Evolutionary conservation across 768 basidiomycete species (phyloP).

Genomic region (Hygrocybe coccinea): DNA sequence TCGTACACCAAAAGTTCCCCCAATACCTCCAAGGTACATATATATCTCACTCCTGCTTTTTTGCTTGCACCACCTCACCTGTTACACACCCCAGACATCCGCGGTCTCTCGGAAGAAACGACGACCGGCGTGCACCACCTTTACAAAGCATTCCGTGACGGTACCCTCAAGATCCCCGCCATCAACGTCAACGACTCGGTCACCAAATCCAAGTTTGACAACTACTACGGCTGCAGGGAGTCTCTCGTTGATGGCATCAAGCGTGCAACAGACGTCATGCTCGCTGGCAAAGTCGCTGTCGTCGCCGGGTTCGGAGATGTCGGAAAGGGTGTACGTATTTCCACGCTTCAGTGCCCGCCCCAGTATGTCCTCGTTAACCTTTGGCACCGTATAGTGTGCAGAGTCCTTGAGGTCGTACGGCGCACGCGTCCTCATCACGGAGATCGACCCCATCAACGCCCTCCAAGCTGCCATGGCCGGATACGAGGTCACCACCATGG

Average conservation of each 20-base stretch:
- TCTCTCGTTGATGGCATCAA: slow-evolving; percentile 99
- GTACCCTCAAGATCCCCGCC: slow-evolving; percentile 92
- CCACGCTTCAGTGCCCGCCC: not conserved
- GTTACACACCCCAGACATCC: slow-evolving; percentile 62
- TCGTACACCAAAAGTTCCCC: slow-evolving; percentile 96
- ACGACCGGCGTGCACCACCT: slow-evolving; percentile 99
- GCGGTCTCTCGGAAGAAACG: slow-evolving; percentile 97
- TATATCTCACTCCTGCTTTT: not conserved
- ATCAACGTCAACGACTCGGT: slow-evolving; percentile 99
- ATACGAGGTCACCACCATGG: slow-evolving; percentile 98
- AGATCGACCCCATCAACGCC: slow-evolving; percentile 99
- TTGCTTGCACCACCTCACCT: slow-evolving; percentile 9
- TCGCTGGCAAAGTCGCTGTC: slow-evolving; percentile 98
- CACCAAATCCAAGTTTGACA: slow-evolving; percentile 99
- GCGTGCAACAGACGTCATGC: slow-evolving; percentile 99
- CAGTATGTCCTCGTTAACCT: not conserved
- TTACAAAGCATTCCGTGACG: slow-evolving; percentile 96
- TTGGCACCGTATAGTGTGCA: slow-evolving; percentile 93
- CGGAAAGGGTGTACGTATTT: slow-evolving; percentile 86
- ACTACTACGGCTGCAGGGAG: slow-evolving; percentile 98
- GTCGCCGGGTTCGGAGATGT: slow-evolving; percentile 99
- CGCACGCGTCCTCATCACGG: slow-evolving; percentile 91
- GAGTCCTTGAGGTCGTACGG: slow-evolving; percentile 97
- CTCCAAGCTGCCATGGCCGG: slow-evolving; percentile 99
- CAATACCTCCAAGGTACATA: slow-evolving; percentile 70